These are phyloP conservation scores for Yamadazyma spencermartinsiae DNA, from an alignment of 1,139 yeast genomes.

Conservation along the genomic window DNA sequence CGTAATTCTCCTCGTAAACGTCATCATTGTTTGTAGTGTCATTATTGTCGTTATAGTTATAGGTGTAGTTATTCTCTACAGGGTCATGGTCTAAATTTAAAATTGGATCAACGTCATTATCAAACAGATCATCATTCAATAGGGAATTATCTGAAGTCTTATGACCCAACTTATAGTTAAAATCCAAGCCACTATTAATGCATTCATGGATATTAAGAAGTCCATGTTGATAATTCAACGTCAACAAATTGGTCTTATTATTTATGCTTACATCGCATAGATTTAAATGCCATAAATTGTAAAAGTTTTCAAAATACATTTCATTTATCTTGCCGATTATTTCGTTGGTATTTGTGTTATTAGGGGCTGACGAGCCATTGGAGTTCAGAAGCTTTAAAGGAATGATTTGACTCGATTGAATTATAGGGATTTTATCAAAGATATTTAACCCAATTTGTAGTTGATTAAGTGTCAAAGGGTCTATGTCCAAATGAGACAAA, in stretches of 20 bases:
- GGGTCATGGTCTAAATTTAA: background rate
- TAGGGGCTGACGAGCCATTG: background rate
- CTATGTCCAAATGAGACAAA: slow-evolving; percentile 32
- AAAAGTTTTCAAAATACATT: slow-evolving; percentile 60
- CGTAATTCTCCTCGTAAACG: slow-evolving; percentile 7
- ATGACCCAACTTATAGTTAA: slow-evolving; percentile 20
- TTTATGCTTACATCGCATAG: slow-evolving; percentile 51
- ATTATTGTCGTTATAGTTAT: background rate
- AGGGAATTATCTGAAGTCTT: slow-evolving; percentile 3
- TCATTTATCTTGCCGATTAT: slow-evolving; percentile 47
- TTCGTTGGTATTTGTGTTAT: slow-evolving; percentile 18
- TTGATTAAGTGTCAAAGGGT: slow-evolving; percentile 25
- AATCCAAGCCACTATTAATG: slow-evolving; percentile 37
- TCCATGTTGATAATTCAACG: slow-evolving; percentile 28
- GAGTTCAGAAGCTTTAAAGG: slow-evolving; percentile 34
- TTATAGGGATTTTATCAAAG: slow-evolving; percentile 63
- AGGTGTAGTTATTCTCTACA: background rate
- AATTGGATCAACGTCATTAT: slow-evolving; percentile 1
- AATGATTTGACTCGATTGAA: slow-evolving; percentile 47
- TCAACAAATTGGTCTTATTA: slow-evolving; percentile 27
- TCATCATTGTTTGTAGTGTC: slow-evolving; percentile 6
- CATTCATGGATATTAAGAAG: slow-evolving; percentile 26
- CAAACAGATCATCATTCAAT: background rate
- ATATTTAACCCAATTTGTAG: slow-evolving; percentile 56
- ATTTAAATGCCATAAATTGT: slow-evolving; percentile 77